phyloP scores from a whole-genome alignment of 2,329 filamentous ascomycete genomes.

The Hysterium pulicare region DNA sequence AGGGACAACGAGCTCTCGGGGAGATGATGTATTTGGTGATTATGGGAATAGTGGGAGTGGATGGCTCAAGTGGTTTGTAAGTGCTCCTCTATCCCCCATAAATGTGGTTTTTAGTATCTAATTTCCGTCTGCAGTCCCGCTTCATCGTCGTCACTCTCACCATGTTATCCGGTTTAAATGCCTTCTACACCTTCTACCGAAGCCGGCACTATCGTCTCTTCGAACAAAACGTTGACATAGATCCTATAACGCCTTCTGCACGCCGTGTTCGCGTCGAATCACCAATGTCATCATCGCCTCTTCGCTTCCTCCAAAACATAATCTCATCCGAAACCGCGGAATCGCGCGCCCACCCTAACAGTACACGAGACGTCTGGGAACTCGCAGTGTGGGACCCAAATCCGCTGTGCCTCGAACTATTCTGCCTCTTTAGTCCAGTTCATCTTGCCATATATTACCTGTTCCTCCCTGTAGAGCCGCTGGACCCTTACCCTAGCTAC shows the following conservation, averaged over 20 bases:
- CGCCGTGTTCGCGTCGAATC: constrained; percentile 84
- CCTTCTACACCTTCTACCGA: constrained; percentile 75
- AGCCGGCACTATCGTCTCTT: constrained; percentile 89
- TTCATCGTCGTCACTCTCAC: no score
- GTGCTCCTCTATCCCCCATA: constrained; percentile 20
- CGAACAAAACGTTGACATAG: constrained; percentile 74
- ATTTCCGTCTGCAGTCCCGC: no score
- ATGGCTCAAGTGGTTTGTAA: constrained; percentile 66
- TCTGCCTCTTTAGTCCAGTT: constrained; percentile 88
- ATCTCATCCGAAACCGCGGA: constrained; percentile 66
- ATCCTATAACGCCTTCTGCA: constrained; percentile 77
- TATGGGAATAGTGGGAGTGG: constrained; percentile 52
- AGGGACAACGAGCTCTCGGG: constrained; percentile 44
- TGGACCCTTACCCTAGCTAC: constrained; percentile 79
- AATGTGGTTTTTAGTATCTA: background rate
- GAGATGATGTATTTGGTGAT: constrained; percentile 84
- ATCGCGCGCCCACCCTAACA: constrained; percentile 78
- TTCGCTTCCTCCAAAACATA: constrained; percentile 70
- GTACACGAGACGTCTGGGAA: constrained; percentile 88
- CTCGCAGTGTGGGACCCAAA: constrained; percentile 90
- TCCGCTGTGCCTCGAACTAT: constrained; percentile 74
- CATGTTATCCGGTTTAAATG: constrained; percentile 73
- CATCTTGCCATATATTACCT: constrained; percentile 90
- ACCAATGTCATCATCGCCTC: constrained; percentile 71
- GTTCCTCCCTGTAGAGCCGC: constrained; percentile 71